phyloP scores from a whole-genome alignment of 768 basidiomycete genomes.

The Lepiota venenata region DNA sequence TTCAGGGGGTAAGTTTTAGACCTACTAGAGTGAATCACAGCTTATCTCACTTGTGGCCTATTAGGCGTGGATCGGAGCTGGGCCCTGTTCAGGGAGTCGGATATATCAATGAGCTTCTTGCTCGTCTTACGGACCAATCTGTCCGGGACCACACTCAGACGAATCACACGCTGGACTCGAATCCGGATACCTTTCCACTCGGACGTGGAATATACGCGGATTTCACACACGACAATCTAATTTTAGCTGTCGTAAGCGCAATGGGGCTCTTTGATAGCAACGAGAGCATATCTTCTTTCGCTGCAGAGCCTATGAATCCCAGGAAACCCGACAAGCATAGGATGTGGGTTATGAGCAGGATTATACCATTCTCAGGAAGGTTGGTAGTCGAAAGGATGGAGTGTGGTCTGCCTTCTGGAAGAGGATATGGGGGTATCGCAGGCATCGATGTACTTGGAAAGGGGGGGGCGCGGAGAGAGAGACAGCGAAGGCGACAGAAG shows the following conservation, averaged over 20 bases:
- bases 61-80: conserved; percentile 62
- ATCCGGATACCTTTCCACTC: conserved; percentile 68
- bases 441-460: background rate
- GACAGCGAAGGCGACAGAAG: conserved; percentile 12
- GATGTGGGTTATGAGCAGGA: conserved; percentile 50
- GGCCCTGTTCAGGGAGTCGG: conserved; percentile 77
- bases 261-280: conserved; percentile 49
- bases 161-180: conserved; percentile 65
- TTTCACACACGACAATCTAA: conserved; percentile 84
- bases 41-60: background rate
- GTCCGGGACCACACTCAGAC: conserved; percentile 72
- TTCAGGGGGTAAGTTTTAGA: conserved; percentile 53
- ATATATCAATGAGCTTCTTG: conserved; percentile 83
- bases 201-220: conserved; percentile 65
- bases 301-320: conserved; percentile 26
- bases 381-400: conserved; percentile 70
- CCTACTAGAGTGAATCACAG: background rate
- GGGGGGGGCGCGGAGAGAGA: background rate
- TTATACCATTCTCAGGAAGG: conserved; percentile 74
- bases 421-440: background rate
- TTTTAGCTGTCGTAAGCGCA: conserved; percentile 71
- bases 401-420: conserved; percentile 28
- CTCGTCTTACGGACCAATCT: conserved; percentile 62
- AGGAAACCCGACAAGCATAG: conserved; percentile 25
- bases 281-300: background rate